Evolutionary conservation across 1,139 yeast species (phyloP), one percentile per base, ranked within the genome.

Genomic region (Yamadazyma pseudoaaseri): DNA sequence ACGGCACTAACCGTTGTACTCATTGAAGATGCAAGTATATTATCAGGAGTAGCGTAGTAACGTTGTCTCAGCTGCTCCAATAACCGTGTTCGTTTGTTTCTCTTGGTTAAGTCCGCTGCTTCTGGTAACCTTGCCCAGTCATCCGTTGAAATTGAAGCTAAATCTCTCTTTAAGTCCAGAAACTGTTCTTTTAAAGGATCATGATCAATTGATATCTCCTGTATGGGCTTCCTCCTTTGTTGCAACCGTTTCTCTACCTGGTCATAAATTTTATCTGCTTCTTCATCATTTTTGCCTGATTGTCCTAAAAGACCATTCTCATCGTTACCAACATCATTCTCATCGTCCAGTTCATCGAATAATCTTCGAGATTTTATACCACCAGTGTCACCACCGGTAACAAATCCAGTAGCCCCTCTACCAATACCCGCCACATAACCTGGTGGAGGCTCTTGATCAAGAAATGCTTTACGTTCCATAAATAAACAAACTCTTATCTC

Each of bases 371-470:
- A 29, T 16, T 63, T 53, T 23, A 63, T 55, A 2, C 73, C 65
- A 1, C 83, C 85, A n/a, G 83, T 61, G 45, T 84, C 95, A 2
- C 92, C 85, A 39, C 87, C 74, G 0, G 96, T 86, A 0, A 92
- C 79, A 56, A 90, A 90, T 1, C 97, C 97, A 0, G 86, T 77
- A 2, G 97, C 98, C 12, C 98, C 98, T 52, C 98, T 70, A 0
- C 97, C 98, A 6, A 89, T 62, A 20, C 98, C 98, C 2, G 97
- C 85, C 25, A 89, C 76, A 54, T 92, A 92, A 5, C 95, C 95
- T 3, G 83, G 77, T 0, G 98, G 98, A 0, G 97, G 83, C 43
- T 82, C 80, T 62, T 85, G 89, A 50, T 84, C 90, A 36, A 92
- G 68, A 58, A 92, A 92, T n/a, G 78, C 68, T 44, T 62, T 62